Evolutionary conservation across 148 eudicot species (phyloP), one percentile per base, ranked within the genome.

Genomic region (Salicornia ramosissima): DNA sequence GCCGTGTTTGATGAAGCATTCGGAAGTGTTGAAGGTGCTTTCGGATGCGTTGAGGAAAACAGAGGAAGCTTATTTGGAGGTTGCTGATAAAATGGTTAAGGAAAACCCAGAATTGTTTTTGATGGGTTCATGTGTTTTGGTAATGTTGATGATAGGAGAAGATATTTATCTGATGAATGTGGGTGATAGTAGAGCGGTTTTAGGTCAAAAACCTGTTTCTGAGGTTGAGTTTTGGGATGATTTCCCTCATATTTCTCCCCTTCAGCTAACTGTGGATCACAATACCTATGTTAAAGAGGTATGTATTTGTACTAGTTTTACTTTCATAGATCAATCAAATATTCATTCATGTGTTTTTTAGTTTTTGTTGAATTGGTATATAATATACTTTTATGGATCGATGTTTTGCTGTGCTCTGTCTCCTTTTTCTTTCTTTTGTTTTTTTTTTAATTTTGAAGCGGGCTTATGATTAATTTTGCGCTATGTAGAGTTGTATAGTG

Each of bases 81-180:
- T 88, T 72, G 91, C 96, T 36, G 97, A 92, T 79, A 77, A 76
- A 77, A 89, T 90, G 97, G 76, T 86, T 2, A 73, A 63, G 71
- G 97, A 90, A 72, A 92, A 92, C 76, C 97, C 97, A 15, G 97
- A 92, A 82, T 60, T 92, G 21, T 86, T 87, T 31, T 75, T 92
- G 79, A 92, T 92, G 97, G 97, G 97, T 39, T 92, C 97, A 3
- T 92, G 97, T 80, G 93, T 90, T 54, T 88, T 92, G 75, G 97
- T 78, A 29, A 92, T 88, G 93, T 79, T 92, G 67, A 84, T 92
- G 97, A 92, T 90, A 65, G 97, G 96, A 4, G 93, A 90, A 15
- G 96, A 90, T 83, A 85, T 90, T 30, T 90, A 90, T 53, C 79
- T 92, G 78, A 83, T 92, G 91, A 90, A 90, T 75, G 97, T 92